phyloP scores from a whole-genome alignment of 1,139 yeast species.

The Pichia inconspicua region DNA sequence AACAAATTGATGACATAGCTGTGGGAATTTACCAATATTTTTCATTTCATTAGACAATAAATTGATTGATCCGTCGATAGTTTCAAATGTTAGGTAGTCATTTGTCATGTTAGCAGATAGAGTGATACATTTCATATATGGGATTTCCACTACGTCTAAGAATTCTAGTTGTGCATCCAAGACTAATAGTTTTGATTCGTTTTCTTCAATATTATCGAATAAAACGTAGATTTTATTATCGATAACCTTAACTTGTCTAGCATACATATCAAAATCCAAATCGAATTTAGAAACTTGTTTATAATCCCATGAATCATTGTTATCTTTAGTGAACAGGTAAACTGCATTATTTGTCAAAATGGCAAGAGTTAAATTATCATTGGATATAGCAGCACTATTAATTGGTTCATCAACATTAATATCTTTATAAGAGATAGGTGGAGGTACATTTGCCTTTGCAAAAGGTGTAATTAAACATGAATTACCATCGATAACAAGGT shows the following conservation, averaged over 20 bases:
- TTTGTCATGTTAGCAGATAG: slow-evolving; percentile 52
- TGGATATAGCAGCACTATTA: slow-evolving; percentile 55
- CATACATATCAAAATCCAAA: slow-evolving; percentile 30
- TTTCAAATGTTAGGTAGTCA: slow-evolving; percentile 46
- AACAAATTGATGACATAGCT: slow-evolving; percentile 58
- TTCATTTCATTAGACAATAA: slow-evolving; percentile 19
- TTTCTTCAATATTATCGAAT: slow-evolving; percentile 33
- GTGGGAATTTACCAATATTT: slow-evolving; percentile 49
- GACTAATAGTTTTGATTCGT: slow-evolving; percentile 4
- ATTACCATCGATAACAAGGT: slow-evolving; percentile 72
- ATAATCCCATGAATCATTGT: slow-evolving; percentile 34
- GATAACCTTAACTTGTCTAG: slow-evolving; percentile 59
- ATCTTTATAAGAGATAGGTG: slow-evolving; percentile 78
- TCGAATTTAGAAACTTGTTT: slow-evolving; percentile 34
- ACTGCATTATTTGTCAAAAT: slow-evolving; percentile 41
- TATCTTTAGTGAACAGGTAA: slow-evolving; percentile 30
- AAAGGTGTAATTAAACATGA: slow-evolving; percentile 76
- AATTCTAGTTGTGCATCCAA: slow-evolving; percentile 17
- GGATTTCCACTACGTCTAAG: slow-evolving; percentile 35
- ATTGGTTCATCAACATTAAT: slow-evolving; percentile 48
- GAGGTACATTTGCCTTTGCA: slow-evolving; percentile 84
- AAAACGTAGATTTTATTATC: slow-evolving; percentile 45
- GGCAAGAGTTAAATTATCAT: slow-evolving; percentile 54
- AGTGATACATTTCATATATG: slow-evolving; percentile 43
- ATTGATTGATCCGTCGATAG: slow-evolving; percentile 53